phyloP scores from a whole-genome alignment of 208 protist species.

The Acanthamoeba triangularis region DNA sequence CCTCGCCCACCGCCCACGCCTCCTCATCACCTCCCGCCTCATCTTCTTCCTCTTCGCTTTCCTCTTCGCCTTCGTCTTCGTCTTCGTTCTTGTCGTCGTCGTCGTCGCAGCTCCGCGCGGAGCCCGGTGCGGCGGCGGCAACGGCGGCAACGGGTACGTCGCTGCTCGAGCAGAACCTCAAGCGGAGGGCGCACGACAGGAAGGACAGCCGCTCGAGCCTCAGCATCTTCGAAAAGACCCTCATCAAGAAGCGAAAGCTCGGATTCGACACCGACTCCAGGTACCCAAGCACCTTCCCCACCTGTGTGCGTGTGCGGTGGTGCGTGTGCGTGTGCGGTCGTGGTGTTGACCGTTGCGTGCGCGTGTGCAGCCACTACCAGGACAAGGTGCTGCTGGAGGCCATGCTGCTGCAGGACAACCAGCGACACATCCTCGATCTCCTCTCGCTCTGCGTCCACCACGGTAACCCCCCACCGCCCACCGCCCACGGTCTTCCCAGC shows the following conservation, averaged over 20 bases:
- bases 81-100: no score
- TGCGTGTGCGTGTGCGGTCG: no score
- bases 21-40: no score
- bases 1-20: no score
- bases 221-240: neutral
- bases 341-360: neutral
- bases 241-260: neutral
- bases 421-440: neutral
- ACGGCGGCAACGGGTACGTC: no score
- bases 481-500: neutral
- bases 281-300: no score
- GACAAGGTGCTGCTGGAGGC: constrained; percentile 6
- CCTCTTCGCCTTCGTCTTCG: neutral
- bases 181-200: neutral
- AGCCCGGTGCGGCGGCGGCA: no score
- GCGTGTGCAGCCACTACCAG: neutral
- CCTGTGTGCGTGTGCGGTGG: no score
- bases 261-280: neutral
- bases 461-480: neutral
- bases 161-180: neutral
- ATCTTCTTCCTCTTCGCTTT: neutral
- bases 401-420: neutral
- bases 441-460: constrained; percentile 24
- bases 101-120: neutral
- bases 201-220: neutral